Percentiles rank a stretch among this genome's conserved stretches.
Conservation (phyloP, 352 stramenopile genomes). For the Vaucheria bursata region DNA sequence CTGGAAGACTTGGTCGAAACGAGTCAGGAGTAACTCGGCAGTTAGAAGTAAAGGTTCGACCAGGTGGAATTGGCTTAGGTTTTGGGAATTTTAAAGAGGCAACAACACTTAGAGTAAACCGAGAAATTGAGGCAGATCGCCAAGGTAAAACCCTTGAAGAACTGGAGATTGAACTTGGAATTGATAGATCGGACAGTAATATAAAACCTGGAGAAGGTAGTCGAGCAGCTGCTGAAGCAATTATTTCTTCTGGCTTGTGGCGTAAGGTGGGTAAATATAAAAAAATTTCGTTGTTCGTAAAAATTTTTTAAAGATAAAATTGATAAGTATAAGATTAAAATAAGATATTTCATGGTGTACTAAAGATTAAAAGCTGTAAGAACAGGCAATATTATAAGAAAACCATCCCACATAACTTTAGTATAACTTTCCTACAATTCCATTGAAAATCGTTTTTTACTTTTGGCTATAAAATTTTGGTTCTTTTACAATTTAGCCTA, state of each 20-base stretch:
- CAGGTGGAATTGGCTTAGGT: conserved; percentile 70
- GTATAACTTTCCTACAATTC: too few species aligned
- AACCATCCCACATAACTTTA: too few species aligned
- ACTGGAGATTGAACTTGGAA: conserved; percentile 49
- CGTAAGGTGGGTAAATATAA: conserved; percentile 8
- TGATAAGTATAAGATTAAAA: too few species aligned
- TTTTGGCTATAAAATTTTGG: too few species aligned
- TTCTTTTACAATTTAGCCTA: too few species aligned
- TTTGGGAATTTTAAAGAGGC: conserved; percentile 73
- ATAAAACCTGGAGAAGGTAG: not conserved
- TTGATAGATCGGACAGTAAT: conserved; percentile 1
- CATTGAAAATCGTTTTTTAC: too few species aligned
- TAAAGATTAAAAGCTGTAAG: too few species aligned
- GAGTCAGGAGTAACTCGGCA: conserved; percentile 74
- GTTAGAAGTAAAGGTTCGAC: conserved; percentile 73
- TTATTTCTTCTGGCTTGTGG: not conserved
- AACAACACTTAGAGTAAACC: conserved; percentile 68
- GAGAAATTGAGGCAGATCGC: conserved; percentile 67
- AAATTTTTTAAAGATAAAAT: too few species aligned
- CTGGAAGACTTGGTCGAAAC: conserved; percentile 71
- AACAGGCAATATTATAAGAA: too few species aligned
- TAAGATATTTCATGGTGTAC: too few species aligned
- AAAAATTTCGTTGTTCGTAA: too few species aligned
- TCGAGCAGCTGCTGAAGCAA: not conserved
- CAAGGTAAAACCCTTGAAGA: conserved; percentile 60